Evolutionary conservation across 129 eudicot genomes (phyloP).

Genomic region (Mikania micrantha): DNA sequence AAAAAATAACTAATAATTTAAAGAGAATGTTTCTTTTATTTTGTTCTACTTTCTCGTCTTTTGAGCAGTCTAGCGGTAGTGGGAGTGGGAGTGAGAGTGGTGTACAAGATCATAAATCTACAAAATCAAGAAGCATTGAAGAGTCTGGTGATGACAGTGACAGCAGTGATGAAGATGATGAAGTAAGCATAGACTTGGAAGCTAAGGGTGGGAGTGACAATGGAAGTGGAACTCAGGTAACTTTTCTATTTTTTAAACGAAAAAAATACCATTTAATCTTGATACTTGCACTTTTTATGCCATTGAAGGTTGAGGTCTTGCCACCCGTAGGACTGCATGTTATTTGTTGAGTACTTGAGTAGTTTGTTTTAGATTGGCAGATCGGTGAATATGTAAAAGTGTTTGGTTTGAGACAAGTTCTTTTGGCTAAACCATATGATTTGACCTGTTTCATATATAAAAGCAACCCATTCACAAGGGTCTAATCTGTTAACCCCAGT

Average conservation of each 20-base stretch:
- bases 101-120: slow-evolving; percentile 33
- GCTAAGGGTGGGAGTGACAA: slow-evolving; percentile 64
- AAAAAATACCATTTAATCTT: background rate
- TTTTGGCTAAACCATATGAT: background rate
- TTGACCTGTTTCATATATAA: background rate
- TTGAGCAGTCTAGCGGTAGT: slow-evolving; percentile 52
- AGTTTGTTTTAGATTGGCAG: too few relatives aligned
- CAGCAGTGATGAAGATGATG: slow-evolving; percentile 47
- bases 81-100: slow-evolving; percentile 83
- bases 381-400: background rate
- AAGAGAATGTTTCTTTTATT: slow-evolving; percentile 7
- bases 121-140: slow-evolving; percentile 40
- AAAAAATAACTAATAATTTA: slow-evolving; percentile 13
- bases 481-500: background rate
- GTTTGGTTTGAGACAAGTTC: background rate
- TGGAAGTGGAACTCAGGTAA: slow-evolving; percentile 78
- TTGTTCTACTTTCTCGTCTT: slow-evolving; percentile 30
- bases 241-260: background rate
- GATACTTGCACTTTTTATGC: background rate
- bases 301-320: background rate
- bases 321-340: background rate
- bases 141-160: slow-evolving; percentile 41
- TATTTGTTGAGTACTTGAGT: background rate
- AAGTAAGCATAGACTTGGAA: slow-evolving; percentile 34
- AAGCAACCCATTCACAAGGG: background rate